Conservation (phyloP, 257 asterid species). For the Misopates orontium region DNA sequence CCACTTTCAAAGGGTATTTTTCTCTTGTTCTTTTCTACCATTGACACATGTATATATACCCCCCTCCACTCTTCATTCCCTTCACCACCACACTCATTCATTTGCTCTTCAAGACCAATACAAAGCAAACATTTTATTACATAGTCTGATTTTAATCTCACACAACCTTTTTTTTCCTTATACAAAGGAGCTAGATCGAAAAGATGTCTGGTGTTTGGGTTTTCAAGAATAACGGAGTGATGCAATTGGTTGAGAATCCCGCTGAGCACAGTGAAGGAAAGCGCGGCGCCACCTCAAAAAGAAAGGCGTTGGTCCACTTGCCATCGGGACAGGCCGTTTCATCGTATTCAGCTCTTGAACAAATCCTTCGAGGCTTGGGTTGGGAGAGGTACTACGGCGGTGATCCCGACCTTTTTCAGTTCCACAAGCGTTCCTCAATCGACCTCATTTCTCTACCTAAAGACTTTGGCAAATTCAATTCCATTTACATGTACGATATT, state of each 20-base stretch:
- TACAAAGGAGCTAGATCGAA: not conserved
- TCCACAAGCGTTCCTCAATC: conserved; percentile 75
- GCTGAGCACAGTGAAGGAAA: conserved; percentile 36
- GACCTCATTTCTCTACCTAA: conserved; percentile 81
- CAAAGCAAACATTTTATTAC: too few species aligned
- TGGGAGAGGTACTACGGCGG: conserved; percentile 86
- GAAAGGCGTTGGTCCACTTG: conserved; percentile 71
- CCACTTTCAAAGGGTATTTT: conserved; percentile 38
- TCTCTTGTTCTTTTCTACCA: conserved; percentile 31
- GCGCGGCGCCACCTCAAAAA: conserved; percentile 36
- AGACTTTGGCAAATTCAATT: conserved; percentile 67
- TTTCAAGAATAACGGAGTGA: conserved; percentile 75
- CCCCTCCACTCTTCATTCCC: conserved; percentile 28
- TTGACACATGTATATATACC: conserved; percentile 44
- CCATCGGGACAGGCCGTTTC: conserved; percentile 65
- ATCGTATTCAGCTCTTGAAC: conserved; percentile 61
- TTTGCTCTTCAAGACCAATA: not conserved
- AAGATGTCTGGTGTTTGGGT: conserved; percentile 92
- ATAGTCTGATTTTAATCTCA: too few species aligned
- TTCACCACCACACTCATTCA: conserved; percentile 23
- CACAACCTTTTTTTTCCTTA: too few species aligned
- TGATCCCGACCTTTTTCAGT: conserved; percentile 66
- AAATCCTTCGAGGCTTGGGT: conserved; percentile 56
- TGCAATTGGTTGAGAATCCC: conserved; percentile 64
- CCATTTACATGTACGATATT: conserved; percentile 85